These are phyloP conservation scores for Phyllachora maydis DNA, from an alignment of 2,329 filamentous ascomycete genomes.

Conservation along the genomic window DNA sequence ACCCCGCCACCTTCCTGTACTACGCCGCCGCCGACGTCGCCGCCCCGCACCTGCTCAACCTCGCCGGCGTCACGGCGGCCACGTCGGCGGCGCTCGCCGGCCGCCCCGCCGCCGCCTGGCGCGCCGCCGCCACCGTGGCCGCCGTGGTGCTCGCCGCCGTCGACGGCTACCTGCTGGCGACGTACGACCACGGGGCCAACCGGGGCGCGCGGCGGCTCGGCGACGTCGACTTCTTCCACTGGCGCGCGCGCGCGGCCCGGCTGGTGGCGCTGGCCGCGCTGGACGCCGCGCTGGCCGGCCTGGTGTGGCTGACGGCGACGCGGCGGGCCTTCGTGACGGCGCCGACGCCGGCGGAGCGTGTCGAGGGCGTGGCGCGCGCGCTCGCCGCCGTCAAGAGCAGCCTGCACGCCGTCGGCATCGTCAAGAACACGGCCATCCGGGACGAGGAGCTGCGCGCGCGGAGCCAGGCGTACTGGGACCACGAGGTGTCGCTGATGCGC, in stretches of 20 bases:
- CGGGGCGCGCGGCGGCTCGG: conserved; percentile 35
- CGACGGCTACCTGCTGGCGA: conserved; percentile 45
- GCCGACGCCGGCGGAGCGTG: conserved; percentile 38
- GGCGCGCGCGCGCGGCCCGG: conserved; percentile 44
- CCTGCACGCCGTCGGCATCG: conserved; percentile 50
- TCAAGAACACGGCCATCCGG: conserved; percentile 61
- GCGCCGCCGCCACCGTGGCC: conserved; percentile 44
- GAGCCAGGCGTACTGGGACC: conserved; percentile 58
- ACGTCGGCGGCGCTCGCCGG: conserved; percentile 52
- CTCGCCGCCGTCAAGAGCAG: conserved; percentile 43
- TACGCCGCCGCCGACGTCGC: conserved; percentile 61
- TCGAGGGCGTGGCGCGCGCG: conserved; percentile 35
- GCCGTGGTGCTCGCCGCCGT: conserved; percentile 33
- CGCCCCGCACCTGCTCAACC: conserved; percentile 61
- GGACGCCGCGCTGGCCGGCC: conserved; percentile 39
- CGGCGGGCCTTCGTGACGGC: conserved; percentile 54
- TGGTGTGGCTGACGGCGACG: conserved; percentile 60
- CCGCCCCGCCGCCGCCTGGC: conserved; percentile 43
- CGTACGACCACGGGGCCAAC: conserved; percentile 47
- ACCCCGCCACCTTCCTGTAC: conserved; percentile 50
- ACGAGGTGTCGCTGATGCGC: conserved; percentile 51
- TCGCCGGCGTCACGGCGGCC: conserved; percentile 47
- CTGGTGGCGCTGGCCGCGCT: conserved; percentile 40
- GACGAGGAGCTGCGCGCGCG: conserved; percentile 49
- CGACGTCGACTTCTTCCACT: conserved; percentile 53